Evolutionary conservation across 495 filamentous ascomycete genomes (phyloP).

Genomic region (Aspergillus sclerotiicarbonarius): DNA sequence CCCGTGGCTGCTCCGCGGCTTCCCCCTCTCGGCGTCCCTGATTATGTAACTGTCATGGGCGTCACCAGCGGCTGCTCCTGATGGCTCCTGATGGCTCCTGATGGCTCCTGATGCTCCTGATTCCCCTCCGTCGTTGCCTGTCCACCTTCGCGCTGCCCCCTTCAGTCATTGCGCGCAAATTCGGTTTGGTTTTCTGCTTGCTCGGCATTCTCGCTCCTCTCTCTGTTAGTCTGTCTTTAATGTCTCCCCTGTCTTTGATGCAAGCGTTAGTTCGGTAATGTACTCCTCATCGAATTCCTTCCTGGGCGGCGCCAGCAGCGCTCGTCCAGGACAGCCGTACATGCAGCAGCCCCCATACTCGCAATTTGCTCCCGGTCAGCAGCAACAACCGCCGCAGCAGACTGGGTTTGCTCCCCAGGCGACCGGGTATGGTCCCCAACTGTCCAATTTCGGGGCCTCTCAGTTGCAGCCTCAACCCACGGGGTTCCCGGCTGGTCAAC

Average conservation of each 20-base stretch:
- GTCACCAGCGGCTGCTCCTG: slow-evolving; percentile 7
- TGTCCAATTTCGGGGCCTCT: slow-evolving; percentile 50
- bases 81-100: neutral
- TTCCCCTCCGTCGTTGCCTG: slow-evolving; percentile 9
- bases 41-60: slow-evolving; percentile 1
- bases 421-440: slow-evolving; percentile 52
- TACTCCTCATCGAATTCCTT: slow-evolving; percentile 86
- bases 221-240: slow-evolving; percentile 19
- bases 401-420: slow-evolving; percentile 51
- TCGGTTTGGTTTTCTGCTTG: slow-evolving; percentile 14
- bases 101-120: no score
- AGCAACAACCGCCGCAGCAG: slow-evolving; percentile 58
- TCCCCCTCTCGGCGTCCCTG: slow-evolving; percentile 15
- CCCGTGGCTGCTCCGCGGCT: no score
- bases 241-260: slow-evolving; percentile 26
- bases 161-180: slow-evolving; percentile 12
- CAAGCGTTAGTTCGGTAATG: slow-evolving; percentile 53
- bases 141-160: neutral
- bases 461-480: slow-evolving; percentile 56
- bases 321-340: slow-evolving; percentile 65
- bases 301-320: slow-evolving; percentile 70
- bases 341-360: slow-evolving; percentile 48
- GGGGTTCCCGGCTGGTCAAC: slow-evolving; percentile 57
- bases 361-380: slow-evolving; percentile 48
- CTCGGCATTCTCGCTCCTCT: slow-evolving; percentile 19